Evolutionary conservation across 2,329 filamentous ascomycete species (phyloP).

Genomic region (Botrytis porri): DNA sequence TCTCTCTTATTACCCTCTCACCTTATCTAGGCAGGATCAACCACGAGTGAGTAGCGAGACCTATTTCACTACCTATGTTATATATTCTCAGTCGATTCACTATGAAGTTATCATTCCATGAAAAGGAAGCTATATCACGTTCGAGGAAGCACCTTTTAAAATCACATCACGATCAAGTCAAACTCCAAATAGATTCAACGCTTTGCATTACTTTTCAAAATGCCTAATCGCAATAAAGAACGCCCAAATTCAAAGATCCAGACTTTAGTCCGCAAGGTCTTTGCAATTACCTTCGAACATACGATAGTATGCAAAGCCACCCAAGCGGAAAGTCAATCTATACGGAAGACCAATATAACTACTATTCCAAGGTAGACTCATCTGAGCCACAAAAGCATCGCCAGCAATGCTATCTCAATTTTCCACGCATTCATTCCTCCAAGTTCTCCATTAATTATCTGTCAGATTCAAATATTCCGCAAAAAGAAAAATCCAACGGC

Average conservation of each 20-base stretch:
- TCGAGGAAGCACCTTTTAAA: background rate
- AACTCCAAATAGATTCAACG: conserved; percentile 1
- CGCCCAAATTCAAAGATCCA: background rate
- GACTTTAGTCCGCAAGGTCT: conserved; percentile 1
- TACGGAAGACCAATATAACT: background rate
- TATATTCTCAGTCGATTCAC: background rate
- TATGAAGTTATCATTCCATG: background rate
- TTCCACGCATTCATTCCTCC: background rate
- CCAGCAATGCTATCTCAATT: background rate
- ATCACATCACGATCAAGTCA: background rate
- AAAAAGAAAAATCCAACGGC: background rate
- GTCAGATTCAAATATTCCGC: background rate
- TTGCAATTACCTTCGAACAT: background rate
- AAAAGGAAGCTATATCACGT: background rate
- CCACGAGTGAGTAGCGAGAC: background rate
- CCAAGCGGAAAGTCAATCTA: background rate
- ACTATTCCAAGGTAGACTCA: background rate
- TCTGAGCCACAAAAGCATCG: conserved; percentile 8
- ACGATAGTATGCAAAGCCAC: conserved; percentile 1
- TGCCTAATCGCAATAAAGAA: conserved; percentile 4
- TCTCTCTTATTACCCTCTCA: background rate
- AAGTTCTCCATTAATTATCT: background rate
- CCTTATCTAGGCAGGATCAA: background rate
- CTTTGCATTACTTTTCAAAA: conserved; percentile 1
- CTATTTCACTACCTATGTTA: background rate